Percentiles rank a stretch among this genome's conserved stretches.
Evolutionary conservation across 129 eudicot species (phyloP).

Genomic region (Apium graveolens): DNA sequence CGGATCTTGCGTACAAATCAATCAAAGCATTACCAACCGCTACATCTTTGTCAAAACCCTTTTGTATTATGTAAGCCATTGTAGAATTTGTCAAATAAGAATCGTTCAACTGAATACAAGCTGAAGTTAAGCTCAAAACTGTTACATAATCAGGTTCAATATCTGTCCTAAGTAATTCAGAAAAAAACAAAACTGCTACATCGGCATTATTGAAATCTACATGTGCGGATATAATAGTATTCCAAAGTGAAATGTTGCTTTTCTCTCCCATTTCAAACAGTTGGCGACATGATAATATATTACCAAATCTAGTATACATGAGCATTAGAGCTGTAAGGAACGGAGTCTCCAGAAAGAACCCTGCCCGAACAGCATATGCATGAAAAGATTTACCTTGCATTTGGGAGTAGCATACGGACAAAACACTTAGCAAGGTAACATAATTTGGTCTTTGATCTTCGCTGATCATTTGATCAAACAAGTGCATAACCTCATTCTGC

Average conservation of each 20-base stretch:
- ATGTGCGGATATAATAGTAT: conserved; percentile 36
- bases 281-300: conserved; percentile 20
- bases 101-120: conserved; percentile 34
- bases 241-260: conserved; percentile 40
- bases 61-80: conserved; percentile 28
- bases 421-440: conserved; percentile 36
- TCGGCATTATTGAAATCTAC: conserved; percentile 15
- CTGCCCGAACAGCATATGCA: conserved; percentile 32
- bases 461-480: conserved; percentile 31
- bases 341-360: conserved; percentile 24
- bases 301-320: conserved; percentile 36
- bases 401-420: conserved; percentile 24
- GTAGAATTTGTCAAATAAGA: conserved; percentile 21
- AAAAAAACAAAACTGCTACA: conserved; percentile 27
- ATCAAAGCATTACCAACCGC: conserved; percentile 35
- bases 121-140: conserved; percentile 33
- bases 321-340: conserved; percentile 38
- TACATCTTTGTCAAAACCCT: conserved; percentile 36
- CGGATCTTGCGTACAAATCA: conserved; percentile 43
- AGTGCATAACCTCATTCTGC: conserved; percentile 25
- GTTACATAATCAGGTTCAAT: conserved; percentile 34
- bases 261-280: conserved; percentile 39
- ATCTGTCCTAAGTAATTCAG: conserved; percentile 21
- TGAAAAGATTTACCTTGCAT: conserved; percentile 44
- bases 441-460: conserved; percentile 32